phyloP scores from a whole-genome alignment of 2,329 filamentous ascomycete genomes.

The Botrytis deweyae region DNA sequence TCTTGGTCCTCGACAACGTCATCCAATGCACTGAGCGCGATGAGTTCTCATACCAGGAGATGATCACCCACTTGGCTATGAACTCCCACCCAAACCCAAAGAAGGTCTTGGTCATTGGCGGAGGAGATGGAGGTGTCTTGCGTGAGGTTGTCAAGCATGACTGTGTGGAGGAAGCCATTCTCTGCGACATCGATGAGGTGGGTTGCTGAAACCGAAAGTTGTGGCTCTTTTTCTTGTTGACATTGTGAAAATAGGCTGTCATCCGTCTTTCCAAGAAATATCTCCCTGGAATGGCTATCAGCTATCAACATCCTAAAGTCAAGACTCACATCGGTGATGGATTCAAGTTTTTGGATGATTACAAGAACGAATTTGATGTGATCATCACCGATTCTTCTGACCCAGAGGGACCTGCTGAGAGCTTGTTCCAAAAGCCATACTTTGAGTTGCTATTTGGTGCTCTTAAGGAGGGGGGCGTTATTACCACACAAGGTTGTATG shows the following conservation, averaged over 20 bases:
- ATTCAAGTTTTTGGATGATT: constrained; percentile 97
- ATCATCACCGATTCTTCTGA: constrained; percentile 99
- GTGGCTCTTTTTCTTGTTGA: constrained; percentile 25
- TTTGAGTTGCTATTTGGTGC: constrained; percentile 91
- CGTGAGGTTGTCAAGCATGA: constrained; percentile 99
- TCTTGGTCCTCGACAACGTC: constrained; percentile 96
- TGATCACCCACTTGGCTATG: constrained; percentile 99
- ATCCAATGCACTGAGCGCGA: constrained; percentile 98
- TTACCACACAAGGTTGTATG: constrained; percentile 99
- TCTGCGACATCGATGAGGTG: constrained; percentile 98
- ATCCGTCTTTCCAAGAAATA: constrained; percentile 98
- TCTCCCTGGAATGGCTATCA: constrained; percentile 88
- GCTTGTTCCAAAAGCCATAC: constrained; percentile 97
- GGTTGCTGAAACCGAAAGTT: constrained; percentile 19
- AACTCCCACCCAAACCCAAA: constrained; percentile 98
- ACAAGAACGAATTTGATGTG: constrained; percentile 97
- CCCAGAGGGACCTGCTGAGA: constrained; percentile 94
- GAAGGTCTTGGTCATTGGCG: constrained; percentile 97
- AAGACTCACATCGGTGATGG: constrained; percentile 93
- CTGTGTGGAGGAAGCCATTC: constrained; percentile 88
- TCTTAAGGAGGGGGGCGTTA: constrained; percentile 92
- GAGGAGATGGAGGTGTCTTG: constrained; percentile 94
- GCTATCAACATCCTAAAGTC: constrained; percentile 91
- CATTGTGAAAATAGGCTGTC: constrained; percentile 62
- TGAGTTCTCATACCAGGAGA: constrained; percentile 99